phyloP scores from a whole-genome alignment of 2,329 filamentous ascomycete genomes.

The Fusarium sp. region DNA sequence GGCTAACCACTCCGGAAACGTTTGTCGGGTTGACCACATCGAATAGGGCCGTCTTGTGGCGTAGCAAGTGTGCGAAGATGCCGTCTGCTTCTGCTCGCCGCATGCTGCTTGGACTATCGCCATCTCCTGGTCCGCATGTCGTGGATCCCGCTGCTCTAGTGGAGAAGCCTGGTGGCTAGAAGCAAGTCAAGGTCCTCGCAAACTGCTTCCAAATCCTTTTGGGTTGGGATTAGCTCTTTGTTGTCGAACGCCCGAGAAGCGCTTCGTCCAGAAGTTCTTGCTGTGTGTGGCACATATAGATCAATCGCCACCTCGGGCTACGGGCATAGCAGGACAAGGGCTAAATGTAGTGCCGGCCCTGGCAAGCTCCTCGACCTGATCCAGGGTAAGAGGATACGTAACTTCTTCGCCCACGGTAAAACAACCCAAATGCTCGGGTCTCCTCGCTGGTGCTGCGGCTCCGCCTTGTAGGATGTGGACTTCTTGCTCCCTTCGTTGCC shows the following conservation, averaged over 20 bases:
- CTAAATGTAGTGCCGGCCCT: background rate
- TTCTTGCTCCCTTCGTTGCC: background rate
- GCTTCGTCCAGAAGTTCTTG: background rate
- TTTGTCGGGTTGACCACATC: background rate
- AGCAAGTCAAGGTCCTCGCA: background rate
- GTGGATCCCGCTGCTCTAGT: background rate
- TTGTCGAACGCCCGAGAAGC: background rate
- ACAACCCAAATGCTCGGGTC: background rate
- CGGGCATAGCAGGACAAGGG: background rate
- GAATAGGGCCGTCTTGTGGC: background rate
- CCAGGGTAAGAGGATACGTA: background rate
- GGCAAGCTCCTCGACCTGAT: background rate
- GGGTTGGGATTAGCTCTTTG: background rate
- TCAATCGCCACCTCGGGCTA: background rate
- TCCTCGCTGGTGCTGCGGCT: background rate
- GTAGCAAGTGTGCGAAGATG: background rate
- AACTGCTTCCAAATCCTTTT: background rate
- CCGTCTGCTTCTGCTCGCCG: background rate
- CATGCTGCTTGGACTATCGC: background rate
- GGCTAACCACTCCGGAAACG: background rate
- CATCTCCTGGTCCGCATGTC: background rate
- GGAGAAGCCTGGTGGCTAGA: background rate
- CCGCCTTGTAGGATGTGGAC: background rate
- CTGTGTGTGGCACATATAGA: background rate
- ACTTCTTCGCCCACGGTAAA: background rate